Percentiles rank a stretch among this genome's conserved stretches.
These are phyloP conservation scores for Neofusicoccum umdonicola DNA, from an alignment of 2,329 filamentous ascomycete genomes.

Conservation along the genomic window DNA sequence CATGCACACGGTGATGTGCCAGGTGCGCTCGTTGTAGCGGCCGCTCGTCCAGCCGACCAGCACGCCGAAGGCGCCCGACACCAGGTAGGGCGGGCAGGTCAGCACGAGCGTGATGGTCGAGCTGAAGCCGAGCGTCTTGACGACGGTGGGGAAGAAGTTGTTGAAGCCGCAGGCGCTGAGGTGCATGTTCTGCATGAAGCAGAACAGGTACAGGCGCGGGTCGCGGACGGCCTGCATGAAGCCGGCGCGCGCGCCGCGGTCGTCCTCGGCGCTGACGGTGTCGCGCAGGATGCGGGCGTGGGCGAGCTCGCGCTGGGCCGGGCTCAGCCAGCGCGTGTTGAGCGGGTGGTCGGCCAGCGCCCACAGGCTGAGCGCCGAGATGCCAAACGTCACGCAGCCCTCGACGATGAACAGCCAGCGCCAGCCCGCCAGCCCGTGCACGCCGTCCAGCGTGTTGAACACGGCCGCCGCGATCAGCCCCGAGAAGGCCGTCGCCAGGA, in stretches of 20 bases:
- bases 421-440: neutral
- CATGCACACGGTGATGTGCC: constrained; percentile 27
- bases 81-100: constrained; percentile 22
- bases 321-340: constrained; percentile 46
- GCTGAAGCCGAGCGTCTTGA: constrained; percentile 37
- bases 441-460: constrained; percentile 27
- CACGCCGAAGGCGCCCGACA: constrained; percentile 25
- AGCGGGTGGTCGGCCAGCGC: constrained; percentile 36
- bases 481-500: constrained; percentile 41
- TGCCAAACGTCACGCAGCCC: constrained; percentile 22
- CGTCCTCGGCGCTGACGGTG: constrained; percentile 46
- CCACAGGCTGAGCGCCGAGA: constrained; percentile 19
- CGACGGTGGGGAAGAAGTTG: constrained; percentile 37
- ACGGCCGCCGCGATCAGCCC: constrained; percentile 42
- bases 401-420: constrained; percentile 11
- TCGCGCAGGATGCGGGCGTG: constrained; percentile 45
- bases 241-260: neutral
- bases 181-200: constrained; percentile 11
- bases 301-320: constrained; percentile 45
- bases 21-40: constrained; percentile 26
- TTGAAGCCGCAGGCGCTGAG: constrained; percentile 20
- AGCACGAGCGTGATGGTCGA: constrained; percentile 34
- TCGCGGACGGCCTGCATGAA: neutral
- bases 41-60: constrained; percentile 28
- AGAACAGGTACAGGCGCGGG: neutral